Conservation (phyloP, 768 basidiomycete species). For the Albatrellus ellisii region DNA sequence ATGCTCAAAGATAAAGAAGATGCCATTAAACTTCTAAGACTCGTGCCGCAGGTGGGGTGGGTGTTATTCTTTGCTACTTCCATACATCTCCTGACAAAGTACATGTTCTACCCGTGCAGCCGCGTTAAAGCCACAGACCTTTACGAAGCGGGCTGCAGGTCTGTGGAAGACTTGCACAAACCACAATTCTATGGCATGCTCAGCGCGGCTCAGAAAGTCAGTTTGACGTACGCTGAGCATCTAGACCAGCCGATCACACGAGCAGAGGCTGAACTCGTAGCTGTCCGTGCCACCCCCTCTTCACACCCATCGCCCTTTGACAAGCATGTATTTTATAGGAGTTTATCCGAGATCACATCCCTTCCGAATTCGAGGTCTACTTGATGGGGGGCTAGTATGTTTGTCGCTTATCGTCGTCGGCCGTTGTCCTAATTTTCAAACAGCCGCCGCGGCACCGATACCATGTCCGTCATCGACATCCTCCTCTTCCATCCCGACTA, state of each 20-base stretch:
- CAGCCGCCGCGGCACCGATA: slow-evolving; percentile 34
- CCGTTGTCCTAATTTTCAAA: background rate
- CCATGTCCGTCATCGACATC: slow-evolving; percentile 26
- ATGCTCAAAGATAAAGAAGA: slow-evolving; percentile 18
- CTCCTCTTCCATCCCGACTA: slow-evolving; percentile 34
- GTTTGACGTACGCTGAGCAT: slow-evolving; percentile 28
- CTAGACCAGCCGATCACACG: slow-evolving; percentile 23
- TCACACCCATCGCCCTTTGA: background rate
- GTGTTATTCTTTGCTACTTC: slow-evolving; percentile 2
- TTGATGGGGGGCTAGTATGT: slow-evolving; percentile 49
- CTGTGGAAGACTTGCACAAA: slow-evolving; percentile 27
- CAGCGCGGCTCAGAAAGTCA: slow-evolving; percentile 23
- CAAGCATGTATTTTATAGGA: slow-evolving; percentile 21
- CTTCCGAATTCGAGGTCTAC: slow-evolving; percentile 33
- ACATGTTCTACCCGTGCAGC: slow-evolving; percentile 6
- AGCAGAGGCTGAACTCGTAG: slow-evolving; percentile 30
- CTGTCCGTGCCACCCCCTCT: slow-evolving; percentile 22
- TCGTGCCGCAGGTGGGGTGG: slow-evolving; percentile 37
- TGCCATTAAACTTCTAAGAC: slow-evolving; percentile 21
- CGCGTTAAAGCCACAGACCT: slow-evolving; percentile 27
- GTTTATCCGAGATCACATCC: slow-evolving; percentile 34
- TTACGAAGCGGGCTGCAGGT: slow-evolving; percentile 35
- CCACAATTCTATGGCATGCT: slow-evolving; percentile 26
- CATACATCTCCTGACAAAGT: background rate
- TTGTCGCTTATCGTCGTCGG: background rate